Conservation (phyloP, 164 flowering plant genomes). For the Stephania yunnanensis region DNA sequence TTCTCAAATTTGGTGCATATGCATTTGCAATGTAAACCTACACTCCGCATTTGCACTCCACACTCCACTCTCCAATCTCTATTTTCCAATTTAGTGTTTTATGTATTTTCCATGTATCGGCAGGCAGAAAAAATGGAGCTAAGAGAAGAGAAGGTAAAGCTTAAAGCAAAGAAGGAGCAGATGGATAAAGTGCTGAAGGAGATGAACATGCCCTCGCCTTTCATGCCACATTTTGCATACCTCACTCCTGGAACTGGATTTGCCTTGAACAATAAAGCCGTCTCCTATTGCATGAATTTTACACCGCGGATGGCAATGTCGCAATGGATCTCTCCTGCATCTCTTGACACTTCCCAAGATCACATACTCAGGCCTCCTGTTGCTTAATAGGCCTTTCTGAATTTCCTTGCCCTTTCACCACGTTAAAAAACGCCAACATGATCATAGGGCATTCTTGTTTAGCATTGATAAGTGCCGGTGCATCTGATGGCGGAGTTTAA, state of each 20-base stretch:
- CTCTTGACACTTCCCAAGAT: constrained; percentile 32
- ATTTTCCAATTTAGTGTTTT: neutral
- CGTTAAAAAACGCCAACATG: neutral
- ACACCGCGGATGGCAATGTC: constrained; percentile 20
- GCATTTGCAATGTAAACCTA: too few relatives aligned
- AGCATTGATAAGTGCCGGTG: too few relatives aligned
- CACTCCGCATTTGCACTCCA: too few relatives aligned
- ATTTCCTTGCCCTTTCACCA: neutral
- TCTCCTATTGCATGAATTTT: constrained; percentile 13
- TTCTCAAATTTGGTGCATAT: neutral
- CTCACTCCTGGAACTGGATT: constrained; percentile 13
- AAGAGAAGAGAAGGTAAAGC: constrained; percentile 26
- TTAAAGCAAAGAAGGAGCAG: constrained; percentile 25
- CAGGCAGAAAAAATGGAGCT: constrained; percentile 26
- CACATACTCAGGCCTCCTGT: constrained; percentile 37
- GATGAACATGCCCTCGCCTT: constrained; percentile 18
- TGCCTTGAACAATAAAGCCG: constrained; percentile 12
- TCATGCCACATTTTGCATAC: constrained; percentile 17
- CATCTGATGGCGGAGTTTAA: too few relatives aligned
- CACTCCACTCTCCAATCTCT: too few relatives aligned
- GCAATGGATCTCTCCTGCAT: constrained; percentile 33
- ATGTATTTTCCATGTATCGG: neutral
- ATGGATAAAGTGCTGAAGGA: constrained; percentile 18
- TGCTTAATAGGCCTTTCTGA: constrained; percentile 14
- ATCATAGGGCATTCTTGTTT: neutral